phyloP scores from a whole-genome alignment of 495 filamentous ascomycete genomes.

The Hypoxylon subgilvum region DNA sequence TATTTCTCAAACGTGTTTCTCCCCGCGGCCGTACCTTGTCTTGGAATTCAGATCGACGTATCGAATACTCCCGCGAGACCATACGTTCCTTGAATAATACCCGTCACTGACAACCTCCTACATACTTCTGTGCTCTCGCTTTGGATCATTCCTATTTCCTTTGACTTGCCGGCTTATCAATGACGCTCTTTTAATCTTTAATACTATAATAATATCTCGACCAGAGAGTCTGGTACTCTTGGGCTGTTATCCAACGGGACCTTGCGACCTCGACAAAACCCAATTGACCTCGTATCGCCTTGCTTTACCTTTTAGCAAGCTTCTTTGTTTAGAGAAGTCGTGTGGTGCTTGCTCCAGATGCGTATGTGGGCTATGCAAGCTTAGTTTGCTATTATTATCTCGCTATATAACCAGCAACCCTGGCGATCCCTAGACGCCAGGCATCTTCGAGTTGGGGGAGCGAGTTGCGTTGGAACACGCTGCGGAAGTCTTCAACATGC shows the following conservation, averaged over 20 bases:
- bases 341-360: constrained; percentile 22
- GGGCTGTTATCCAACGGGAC: constrained; percentile 19
- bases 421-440: constrained; percentile 12
- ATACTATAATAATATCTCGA: constrained; percentile 45
- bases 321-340: constrained; percentile 10
- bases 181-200: constrained; percentile 47
- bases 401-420: constrained; percentile 11
- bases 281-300: constrained; percentile 20
- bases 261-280: constrained; percentile 21
- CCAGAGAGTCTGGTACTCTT: constrained; percentile 48
- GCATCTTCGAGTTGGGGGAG: constrained; percentile 15
- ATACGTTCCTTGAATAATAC: constrained; percentile 38
- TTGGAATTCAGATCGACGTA: constrained; percentile 41
- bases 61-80: constrained; percentile 35
- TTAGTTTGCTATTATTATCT: constrained; percentile 22
- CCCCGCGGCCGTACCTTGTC: constrained; percentile 34
- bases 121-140: constrained; percentile 13
- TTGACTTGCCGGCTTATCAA: constrained; percentile 31
- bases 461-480: constrained; percentile 12
- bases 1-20: constrained; percentile 33
- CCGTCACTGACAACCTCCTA: constrained; percentile 25
- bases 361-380: constrained; percentile 1
- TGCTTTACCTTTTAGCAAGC: constrained; percentile 10
- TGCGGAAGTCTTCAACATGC: constrained; percentile 45
- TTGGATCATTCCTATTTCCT: constrained; percentile 12